A percentile compares a stretch with the other conserved stretches of the same genome.
Conservation (phyloP, 2,329 filamentous ascomycete species). For the Phaeosphaeria sp. region DNA sequence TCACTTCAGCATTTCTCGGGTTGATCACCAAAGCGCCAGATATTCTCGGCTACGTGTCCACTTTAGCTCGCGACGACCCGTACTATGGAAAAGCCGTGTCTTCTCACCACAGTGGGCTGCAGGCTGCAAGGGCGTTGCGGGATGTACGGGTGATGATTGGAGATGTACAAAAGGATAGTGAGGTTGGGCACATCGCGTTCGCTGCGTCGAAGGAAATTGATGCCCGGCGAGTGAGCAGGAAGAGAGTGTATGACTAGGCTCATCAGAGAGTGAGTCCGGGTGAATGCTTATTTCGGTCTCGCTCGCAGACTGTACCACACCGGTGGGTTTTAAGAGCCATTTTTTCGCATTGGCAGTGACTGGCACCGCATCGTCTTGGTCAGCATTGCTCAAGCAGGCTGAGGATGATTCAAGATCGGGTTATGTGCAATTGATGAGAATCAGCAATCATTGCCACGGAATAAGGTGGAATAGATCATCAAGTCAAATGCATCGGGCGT, state of each 20-base stretch:
- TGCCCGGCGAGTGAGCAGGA: background rate
- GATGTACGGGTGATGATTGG: slow-evolving; percentile 9
- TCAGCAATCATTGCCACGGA: too few relatives aligned
- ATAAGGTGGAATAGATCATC: too few relatives aligned
- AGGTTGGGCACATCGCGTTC: slow-evolving; percentile 17
- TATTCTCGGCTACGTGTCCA: slow-evolving; percentile 13
- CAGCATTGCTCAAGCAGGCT: too few relatives aligned
- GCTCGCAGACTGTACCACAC: too few relatives aligned
- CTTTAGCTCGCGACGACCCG: slow-evolving; percentile 9
- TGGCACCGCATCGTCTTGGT: too few relatives aligned
- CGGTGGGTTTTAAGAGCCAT: too few relatives aligned
- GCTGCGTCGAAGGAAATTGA: slow-evolving; percentile 5
- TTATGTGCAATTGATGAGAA: too few relatives aligned
- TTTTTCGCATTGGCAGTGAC: too few relatives aligned
- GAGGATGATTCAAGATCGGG: too few relatives aligned
- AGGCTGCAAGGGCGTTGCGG: slow-evolving; percentile 1
- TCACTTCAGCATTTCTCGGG: slow-evolving; percentile 4
- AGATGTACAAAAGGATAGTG: slow-evolving; percentile 7
- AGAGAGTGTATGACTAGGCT: background rate
- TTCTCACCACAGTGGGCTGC: slow-evolving; percentile 3
- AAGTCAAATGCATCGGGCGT: too few relatives aligned
- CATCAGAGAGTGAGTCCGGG: background rate
- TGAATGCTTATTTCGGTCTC: too few relatives aligned
- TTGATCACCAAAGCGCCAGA: slow-evolving; percentile 12
- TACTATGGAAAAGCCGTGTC: background rate